Base-by-base conservation (phyloP, 2,329 filamentous ascomycete species). In the Ceratocystis colombiana region DNA sequence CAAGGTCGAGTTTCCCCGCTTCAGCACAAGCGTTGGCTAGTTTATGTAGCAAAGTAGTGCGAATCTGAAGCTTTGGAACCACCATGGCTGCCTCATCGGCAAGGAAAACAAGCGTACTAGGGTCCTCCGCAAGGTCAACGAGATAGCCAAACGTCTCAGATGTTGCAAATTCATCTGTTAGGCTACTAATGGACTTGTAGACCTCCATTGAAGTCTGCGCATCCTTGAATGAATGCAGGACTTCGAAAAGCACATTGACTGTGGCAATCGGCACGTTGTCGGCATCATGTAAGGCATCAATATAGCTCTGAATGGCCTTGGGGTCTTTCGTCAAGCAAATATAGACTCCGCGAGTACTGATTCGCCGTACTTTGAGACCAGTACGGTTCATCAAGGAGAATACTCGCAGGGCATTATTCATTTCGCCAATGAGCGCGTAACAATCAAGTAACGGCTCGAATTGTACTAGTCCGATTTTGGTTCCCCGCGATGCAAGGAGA, bases 381-480 rank as follows among this genome's bases (percentile, higher is more conserved):
- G 85, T 82, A 68, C 83, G 79, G 25, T 82, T 76, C 87, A 96
- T 94, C 72, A 90, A 86, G 70, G 83, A 84, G 17, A 96, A 78
- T 1, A 88, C 80, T 50, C 83, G 82, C 45, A 96, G 79, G 0
- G 88, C 88, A 30, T 84, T 83, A 28, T 77, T 75, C 6, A 93
- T 72, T 69, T 94, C 84, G 1, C 80, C 78, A 2, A 73, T 72
- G 2, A 78, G 76, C 10, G 84, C 78, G 72, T 95, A 90, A 3
- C 88, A 82, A 67, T 89, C 85, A 5, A 92, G 78, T 33, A 96
- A 80, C 33, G 87, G 81, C 73, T 95, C 90, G 75, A 94, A 96
- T 73, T 96, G 90, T 69, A 88, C 80, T 5, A 81, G 75, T 7
- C 80, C 78, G 46, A 91, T 78, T 50, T 81, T 79, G 1, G 82